These are phyloP conservation scores for Glutinoglossum americanum DNA, from an alignment of 495 filamentous ascomycete genomes.

Conservation along the genomic window DNA sequence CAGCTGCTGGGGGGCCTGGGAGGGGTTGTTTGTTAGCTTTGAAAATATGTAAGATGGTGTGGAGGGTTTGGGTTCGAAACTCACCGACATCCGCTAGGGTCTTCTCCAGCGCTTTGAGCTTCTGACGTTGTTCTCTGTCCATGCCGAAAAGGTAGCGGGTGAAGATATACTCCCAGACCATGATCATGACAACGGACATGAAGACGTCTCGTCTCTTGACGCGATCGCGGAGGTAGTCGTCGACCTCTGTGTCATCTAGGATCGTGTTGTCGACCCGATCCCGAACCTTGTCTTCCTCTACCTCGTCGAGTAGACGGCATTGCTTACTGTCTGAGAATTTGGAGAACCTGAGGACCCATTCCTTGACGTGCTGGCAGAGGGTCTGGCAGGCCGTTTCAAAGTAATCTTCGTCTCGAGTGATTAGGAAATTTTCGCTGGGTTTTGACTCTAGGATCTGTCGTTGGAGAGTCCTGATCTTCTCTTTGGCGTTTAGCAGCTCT, in stretches of 20 bases:
- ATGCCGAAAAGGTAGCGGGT: slow-evolving; percentile 95
- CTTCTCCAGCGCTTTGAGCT: slow-evolving; percentile 85
- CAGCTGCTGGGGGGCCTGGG: slow-evolving; percentile 39
- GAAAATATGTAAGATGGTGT: too few relatives aligned
- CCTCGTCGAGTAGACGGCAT: slow-evolving; percentile 57
- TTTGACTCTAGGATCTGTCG: slow-evolving; percentile 54
- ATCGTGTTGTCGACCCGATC: slow-evolving; percentile 84
- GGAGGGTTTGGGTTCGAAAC: slow-evolving; percentile 3
- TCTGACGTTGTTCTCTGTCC: slow-evolving; percentile 91
- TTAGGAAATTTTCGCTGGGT: slow-evolving; percentile 38
- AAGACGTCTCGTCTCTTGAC: slow-evolving; percentile 76
- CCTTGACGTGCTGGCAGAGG: slow-evolving; percentile 79
- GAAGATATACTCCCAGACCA: slow-evolving; percentile 97
- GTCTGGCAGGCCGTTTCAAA: slow-evolving; percentile 87
- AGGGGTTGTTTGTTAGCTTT: background rate
- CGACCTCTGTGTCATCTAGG: slow-evolving; percentile 79
- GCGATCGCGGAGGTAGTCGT: slow-evolving; percentile 65
- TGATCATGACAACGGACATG: slow-evolving; percentile 92
- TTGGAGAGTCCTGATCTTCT: slow-evolving; percentile 63
- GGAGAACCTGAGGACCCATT: slow-evolving; percentile 91
- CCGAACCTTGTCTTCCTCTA: slow-evolving; percentile 72
- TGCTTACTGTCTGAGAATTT: slow-evolving; percentile 80
- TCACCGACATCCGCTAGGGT: slow-evolving; percentile 62
- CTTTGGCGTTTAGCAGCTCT: slow-evolving; percentile 55
- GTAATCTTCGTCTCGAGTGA: slow-evolving; percentile 71